phyloP scores from a whole-genome alignment of 768 basidiomycete species.

The Boletus patriciae region DNA sequence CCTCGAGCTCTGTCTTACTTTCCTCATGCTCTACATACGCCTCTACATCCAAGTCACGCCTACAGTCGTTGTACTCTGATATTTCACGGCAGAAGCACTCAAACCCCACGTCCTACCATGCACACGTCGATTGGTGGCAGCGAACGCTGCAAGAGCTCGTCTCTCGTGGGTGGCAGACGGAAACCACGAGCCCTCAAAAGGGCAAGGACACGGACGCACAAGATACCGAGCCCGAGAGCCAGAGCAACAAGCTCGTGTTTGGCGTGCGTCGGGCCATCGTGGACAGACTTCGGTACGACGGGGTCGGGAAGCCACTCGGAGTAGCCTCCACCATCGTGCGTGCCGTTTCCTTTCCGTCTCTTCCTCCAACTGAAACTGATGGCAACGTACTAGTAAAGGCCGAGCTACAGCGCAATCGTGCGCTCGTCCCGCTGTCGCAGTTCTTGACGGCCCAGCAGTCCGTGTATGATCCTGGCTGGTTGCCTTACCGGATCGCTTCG shows the following conservation, averaged over 20 bases:
- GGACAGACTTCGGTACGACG: conserved; percentile 62
- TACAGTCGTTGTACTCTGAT: conserved; percentile 86
- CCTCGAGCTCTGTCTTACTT: conserved; percentile 14
- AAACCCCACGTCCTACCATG: conserved; percentile 78
- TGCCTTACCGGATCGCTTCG: conserved; percentile 67
- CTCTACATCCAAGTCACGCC: conserved; percentile 43
- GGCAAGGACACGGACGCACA: conserved; percentile 8
- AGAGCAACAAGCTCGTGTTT: conserved; percentile 57
- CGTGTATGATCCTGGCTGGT: conserved; percentile 67
- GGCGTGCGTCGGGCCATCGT: conserved; percentile 53
- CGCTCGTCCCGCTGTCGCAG: conserved; percentile 48
- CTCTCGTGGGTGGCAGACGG: conserved; percentile 53
- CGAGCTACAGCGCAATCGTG: conserved; percentile 53
- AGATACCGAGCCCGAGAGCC: conserved; percentile 13
- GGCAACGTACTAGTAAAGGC: conserved; percentile 58
- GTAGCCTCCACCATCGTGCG: conserved; percentile 74
- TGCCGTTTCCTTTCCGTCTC: conserved; percentile 14
- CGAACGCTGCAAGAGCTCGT: conserved; percentile 61
- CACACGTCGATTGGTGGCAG: conserved; percentile 90
- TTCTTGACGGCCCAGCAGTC: conserved; percentile 60
- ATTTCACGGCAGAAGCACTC: conserved; percentile 80
- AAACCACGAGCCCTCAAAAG: conserved; percentile 11
- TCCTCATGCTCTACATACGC: conserved; percentile 29
- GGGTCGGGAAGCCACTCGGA: conserved; percentile 73
- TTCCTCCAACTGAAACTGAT: conserved; percentile 19